Conservation (phyloP, 352 stramenopile species). For the Globisporangium orthogonon region DNA sequence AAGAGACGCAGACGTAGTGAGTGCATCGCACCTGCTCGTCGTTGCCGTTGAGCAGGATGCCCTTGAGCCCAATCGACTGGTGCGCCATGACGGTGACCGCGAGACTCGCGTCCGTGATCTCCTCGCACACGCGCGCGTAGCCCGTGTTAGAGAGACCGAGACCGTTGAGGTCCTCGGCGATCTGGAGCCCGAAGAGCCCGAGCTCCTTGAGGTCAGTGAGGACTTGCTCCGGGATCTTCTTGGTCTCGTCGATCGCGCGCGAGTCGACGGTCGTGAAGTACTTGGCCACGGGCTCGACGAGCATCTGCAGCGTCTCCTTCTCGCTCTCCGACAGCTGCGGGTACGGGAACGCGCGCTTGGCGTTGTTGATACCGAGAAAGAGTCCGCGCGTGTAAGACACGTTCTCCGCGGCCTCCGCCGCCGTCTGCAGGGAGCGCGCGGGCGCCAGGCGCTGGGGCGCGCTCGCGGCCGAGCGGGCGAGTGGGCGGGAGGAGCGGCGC, state of each 20-base stretch:
- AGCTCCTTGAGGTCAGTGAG: slow-evolving; percentile 77
- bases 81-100: slow-evolving; percentile 86
- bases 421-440: slow-evolving; percentile 52
- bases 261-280: slow-evolving; percentile 71
- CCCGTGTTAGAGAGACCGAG: slow-evolving; percentile 80
- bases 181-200: slow-evolving; percentile 83
- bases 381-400: slow-evolving; percentile 81
- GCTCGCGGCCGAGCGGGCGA: slow-evolving; percentile 5
- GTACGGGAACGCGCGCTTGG: slow-evolving; percentile 72
- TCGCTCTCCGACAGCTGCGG: slow-evolving; percentile 62
- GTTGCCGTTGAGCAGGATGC: slow-evolving; percentile 86
- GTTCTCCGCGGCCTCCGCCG: slow-evolving; percentile 45
- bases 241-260: slow-evolving; percentile 74
- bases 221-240: slow-evolving; percentile 66
- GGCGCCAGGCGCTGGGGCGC: slow-evolving; percentile 10
- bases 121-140: slow-evolving; percentile 81
- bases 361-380: slow-evolving; percentile 82
- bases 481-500: slow-evolving; percentile 17
- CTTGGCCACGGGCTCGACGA: slow-evolving; percentile 77
- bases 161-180: slow-evolving; percentile 69
- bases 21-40: slow-evolving; percentile 25
- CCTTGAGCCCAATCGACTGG: slow-evolving; percentile 85
- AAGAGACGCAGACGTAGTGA: background rate
- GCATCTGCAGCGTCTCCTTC: slow-evolving; percentile 79
- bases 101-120: slow-evolving; percentile 73